Evolutionary conservation across 352 stramenopile species (phyloP).

Genomic region (Bremia lactucae): DNA sequence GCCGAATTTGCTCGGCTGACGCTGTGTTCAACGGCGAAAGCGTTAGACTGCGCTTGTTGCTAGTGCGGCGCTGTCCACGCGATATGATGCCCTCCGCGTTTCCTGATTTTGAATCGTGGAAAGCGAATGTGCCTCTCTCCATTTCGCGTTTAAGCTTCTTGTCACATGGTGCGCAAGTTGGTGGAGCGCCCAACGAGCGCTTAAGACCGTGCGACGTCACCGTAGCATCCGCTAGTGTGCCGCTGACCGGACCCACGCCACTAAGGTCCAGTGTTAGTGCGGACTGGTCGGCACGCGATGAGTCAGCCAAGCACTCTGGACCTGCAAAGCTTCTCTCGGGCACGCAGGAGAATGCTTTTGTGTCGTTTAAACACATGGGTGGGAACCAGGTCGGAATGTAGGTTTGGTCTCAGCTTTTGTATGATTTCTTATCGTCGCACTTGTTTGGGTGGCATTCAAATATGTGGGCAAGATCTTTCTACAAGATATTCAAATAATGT

Average conservation of each 20-base stretch:
- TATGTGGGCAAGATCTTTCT: too few relatives aligned
- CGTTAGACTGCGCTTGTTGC: constrained; percentile 4
- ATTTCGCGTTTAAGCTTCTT: constrained; percentile 31
- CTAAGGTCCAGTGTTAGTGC: constrained; percentile 2
- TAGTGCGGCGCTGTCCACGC: neutral
- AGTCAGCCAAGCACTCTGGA: too few relatives aligned
- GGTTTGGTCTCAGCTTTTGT: too few relatives aligned
- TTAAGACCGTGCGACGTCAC: constrained; percentile 10
- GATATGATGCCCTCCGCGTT: constrained; percentile 1
- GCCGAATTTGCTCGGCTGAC: constrained; percentile 45
- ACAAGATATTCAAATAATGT: too few relatives aligned
- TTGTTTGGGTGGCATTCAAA: too few relatives aligned
- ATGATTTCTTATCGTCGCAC: too few relatives aligned
- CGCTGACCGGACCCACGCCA: neutral
- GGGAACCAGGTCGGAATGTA: too few relatives aligned
- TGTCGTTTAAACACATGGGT: too few relatives aligned
- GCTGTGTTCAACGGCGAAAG: constrained; percentile 57
- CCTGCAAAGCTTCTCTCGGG: too few relatives aligned
- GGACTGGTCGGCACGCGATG: neutral
- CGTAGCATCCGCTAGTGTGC: neutral
- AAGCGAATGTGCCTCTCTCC: constrained; percentile 3
- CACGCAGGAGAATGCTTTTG: too few relatives aligned
- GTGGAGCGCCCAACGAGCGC: constrained; percentile 6
- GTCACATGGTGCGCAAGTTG: constrained; percentile 17
- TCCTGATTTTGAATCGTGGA: neutral